phyloP scores from a whole-genome alignment of 2,329 filamentous ascomycete genomes.

The Exophiala bonariae region DNA sequence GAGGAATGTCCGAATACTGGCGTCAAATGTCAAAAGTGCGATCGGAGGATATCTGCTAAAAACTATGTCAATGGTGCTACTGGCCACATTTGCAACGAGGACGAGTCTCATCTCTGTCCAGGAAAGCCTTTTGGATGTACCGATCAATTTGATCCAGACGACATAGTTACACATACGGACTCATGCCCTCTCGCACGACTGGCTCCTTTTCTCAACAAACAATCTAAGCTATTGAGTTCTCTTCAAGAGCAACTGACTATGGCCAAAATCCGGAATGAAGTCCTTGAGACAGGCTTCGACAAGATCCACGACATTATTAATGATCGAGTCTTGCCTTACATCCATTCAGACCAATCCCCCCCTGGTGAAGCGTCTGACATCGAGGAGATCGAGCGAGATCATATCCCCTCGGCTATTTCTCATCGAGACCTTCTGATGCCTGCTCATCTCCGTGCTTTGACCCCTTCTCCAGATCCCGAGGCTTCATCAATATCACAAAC shows the following conservation, averaged over 20 bases:
- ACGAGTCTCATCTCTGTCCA: constrained; percentile 26
- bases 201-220: constrained; percentile 44
- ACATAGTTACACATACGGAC: constrained; percentile 44
- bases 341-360: constrained; percentile 18
- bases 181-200: constrained; percentile 53
- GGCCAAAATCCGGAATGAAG: constrained; percentile 47
- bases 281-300: constrained; percentile 47
- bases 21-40: constrained; percentile 18
- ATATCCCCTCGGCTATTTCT: constrained; percentile 19
- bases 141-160: constrained; percentile 37
- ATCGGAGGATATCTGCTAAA: constrained; percentile 19
- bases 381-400: constrained; percentile 26
- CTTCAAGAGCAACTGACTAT: constrained; percentile 47
- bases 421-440: constrained; percentile 22
- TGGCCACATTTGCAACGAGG: constrained; percentile 29
- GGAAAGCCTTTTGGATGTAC: constrained; percentile 42
- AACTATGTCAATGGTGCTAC: constrained; percentile 18
- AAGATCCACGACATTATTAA: constrained; percentile 36
- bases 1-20: constrained; percentile 27
- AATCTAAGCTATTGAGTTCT: constrained; percentile 43
- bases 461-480: constrained; percentile 30
- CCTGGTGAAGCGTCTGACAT: constrained; percentile 21
- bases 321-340: constrained; percentile 16
- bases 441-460: constrained; percentile 24
- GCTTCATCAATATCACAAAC: constrained; percentile 36